A percentile compares a stretch with the other conserved stretches of the same genome.
phyloP scores from a whole-genome alignment of 371 early-diverging fungal species.

The Dentiscutata heterogama region DNA sequence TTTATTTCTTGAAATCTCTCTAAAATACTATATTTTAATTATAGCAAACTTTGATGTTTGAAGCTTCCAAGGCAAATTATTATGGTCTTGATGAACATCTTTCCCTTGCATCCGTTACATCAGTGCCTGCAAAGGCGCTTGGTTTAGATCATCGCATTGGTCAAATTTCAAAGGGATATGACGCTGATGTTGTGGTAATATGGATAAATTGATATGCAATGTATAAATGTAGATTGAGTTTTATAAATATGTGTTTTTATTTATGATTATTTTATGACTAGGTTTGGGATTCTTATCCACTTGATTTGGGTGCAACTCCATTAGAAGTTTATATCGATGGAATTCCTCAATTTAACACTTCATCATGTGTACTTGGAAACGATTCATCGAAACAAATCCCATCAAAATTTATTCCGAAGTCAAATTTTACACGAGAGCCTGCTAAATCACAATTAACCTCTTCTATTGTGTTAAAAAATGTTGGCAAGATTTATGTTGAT shows the following conservation, averaged over 20 bases:
- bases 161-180: conserved; percentile 73
- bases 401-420: conserved; percentile 46
- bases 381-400: conserved; percentile 3
- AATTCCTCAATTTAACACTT: conserved; percentile 54
- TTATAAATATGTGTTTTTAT: no score
- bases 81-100: conserved; percentile 78
- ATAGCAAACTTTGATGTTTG: conserved; percentile 75
- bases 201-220: not conserved
- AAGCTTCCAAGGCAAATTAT: conserved; percentile 82
- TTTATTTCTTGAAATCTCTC: no score
- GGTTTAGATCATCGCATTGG: conserved; percentile 81
- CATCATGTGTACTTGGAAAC: not conserved
- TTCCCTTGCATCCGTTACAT: conserved; percentile 76
- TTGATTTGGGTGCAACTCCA: conserved; percentile 84
- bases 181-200: conserved; percentile 81
- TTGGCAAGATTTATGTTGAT: conserved; percentile 56
- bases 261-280: not conserved
- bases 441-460: conserved; percentile 4
- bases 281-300: conserved; percentile 77
- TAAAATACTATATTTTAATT: not conserved
- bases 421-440: no score
- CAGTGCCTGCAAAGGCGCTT: conserved; percentile 78
- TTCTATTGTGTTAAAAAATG: conserved; percentile 58
- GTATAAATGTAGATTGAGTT: not conserved
- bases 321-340: conserved; percentile 84